These are phyloP conservation scores for Penicillium chermesinum DNA, from an alignment of 495 filamentous ascomycete genomes.

Conservation along the genomic window DNA sequence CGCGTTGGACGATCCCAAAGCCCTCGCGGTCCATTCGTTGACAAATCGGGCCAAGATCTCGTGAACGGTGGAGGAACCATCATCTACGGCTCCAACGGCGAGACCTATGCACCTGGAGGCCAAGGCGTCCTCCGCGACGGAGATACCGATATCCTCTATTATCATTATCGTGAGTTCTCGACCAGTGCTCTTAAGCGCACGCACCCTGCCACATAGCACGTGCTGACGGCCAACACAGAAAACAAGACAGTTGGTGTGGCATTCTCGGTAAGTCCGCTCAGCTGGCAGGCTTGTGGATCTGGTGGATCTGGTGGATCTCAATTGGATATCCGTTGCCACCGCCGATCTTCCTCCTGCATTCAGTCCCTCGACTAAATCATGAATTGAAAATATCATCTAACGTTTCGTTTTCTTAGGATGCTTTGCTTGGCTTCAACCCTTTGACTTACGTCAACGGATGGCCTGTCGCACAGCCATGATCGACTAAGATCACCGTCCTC, in stretches of 20 bases:
- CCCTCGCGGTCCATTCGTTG: slow-evolving; percentile 37
- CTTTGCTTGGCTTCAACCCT: slow-evolving; percentile 39
- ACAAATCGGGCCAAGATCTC: slow-evolving; percentile 33
- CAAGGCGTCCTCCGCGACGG: slow-evolving; percentile 36
- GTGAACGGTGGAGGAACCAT: slow-evolving; percentile 39
- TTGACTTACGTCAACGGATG: slow-evolving; percentile 41
- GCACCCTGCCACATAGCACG: neutral
- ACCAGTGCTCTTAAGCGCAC: neutral
- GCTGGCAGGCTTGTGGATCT: slow-evolving; percentile 13
- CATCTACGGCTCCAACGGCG: slow-evolving; percentile 43
- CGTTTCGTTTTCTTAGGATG: slow-evolving; percentile 25
- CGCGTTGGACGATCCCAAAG: slow-evolving; percentile 37
- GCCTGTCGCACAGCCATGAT: slow-evolving; percentile 31
- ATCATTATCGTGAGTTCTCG: slow-evolving; percentile 40
- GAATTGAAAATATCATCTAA: slow-evolving; percentile 14
- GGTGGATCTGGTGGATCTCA: neutral
- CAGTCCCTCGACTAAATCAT: neutral
- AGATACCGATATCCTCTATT: slow-evolving; percentile 39
- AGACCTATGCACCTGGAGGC: slow-evolving; percentile 45
- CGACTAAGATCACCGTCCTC: neutral
- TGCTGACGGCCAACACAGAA: slow-evolving; percentile 25
- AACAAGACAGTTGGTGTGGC: slow-evolving; percentile 39
- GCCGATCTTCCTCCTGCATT: slow-evolving; percentile 21
- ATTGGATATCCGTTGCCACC: slow-evolving; percentile 11
- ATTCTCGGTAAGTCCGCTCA: slow-evolving; percentile 27